Evolutionary conservation across 441 rosid genomes (phyloP), one percentile per base, ranked within the genome.

Genomic region (Populus tomentosa): DNA sequence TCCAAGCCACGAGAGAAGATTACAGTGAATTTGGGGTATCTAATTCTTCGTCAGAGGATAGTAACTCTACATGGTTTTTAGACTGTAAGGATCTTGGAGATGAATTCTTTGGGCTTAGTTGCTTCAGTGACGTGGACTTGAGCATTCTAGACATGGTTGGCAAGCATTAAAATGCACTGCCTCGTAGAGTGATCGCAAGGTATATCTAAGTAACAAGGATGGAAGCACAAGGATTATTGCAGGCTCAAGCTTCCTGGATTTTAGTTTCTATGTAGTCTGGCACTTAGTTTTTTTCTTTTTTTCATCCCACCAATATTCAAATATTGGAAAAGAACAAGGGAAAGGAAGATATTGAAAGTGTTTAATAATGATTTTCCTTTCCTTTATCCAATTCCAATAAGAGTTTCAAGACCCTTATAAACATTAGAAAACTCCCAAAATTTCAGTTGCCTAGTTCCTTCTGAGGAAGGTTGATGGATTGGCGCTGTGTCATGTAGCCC

Each of bases 41-140:
- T 9, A 61, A 61, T 69, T 83, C 78, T 70, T 80, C 88, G 2
- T 74, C 87, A 1, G 87, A 28, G 0, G 84, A 61, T 3, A 61
- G 87, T 62, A 77, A 79, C 69, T 68, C 85, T 67, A 84, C 90
- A 18, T 85, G 93, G 90, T 72, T 88, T 81, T 78, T 81, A 69
- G 88, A 87, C 40, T 78, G 74, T 63, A 77, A 83, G 73, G 84
- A 80, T 56, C 69, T 80, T 10, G 88, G 83, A 72, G 87, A 83
- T 24, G 88, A 85, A 32, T 82, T 80, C 66, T 71, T 86, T 24
- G 88, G 85, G 75, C 77, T 87, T 67, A 86, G 42, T 38, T 78
- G 87, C 70, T 85, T 88, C 77, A 82, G 70, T 76, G 89, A 86
- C 66, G 76, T 79, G 72, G 90, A 86, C 73, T 70, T 79, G 67